These are phyloP conservation scores for Styphnolobium japonicum DNA, from an alignment of 306 rosid genomes.

Conservation along the genomic window DNA sequence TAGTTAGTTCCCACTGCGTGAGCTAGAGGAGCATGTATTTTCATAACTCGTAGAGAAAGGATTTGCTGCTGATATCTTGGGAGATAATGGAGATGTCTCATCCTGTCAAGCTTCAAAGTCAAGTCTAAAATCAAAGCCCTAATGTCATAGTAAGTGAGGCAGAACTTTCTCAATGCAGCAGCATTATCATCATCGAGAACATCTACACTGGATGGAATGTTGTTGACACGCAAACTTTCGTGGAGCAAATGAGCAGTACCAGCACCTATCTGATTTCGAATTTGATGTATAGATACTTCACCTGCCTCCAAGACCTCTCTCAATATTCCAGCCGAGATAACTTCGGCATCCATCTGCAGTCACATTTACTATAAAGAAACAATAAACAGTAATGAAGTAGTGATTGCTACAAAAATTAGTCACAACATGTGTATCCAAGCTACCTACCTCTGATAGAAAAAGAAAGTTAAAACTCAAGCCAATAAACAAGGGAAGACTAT, in stretches of 20 bases:
- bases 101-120: slow-evolving; percentile 68
- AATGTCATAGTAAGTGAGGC: slow-evolving; percentile 73
- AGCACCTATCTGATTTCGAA: slow-evolving; percentile 56
- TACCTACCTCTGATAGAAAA: neutral
- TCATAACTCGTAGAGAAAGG: slow-evolving; percentile 68
- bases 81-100: slow-evolving; percentile 69
- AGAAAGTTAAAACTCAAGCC: neutral
- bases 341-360: slow-evolving; percentile 89
- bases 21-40: slow-evolving; percentile 83
- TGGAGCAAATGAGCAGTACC: slow-evolving; percentile 74
- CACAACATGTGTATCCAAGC: neutral
- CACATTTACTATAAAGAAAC: slow-evolving; percentile 38
- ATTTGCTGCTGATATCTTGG: slow-evolving; percentile 83
- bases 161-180: slow-evolving; percentile 73
- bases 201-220: slow-evolving; percentile 47
- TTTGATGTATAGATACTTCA: slow-evolving; percentile 41
- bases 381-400: slow-evolving; percentile 28
- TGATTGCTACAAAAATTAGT: neutral
- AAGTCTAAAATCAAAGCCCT: slow-evolving; percentile 80
- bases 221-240: slow-evolving; percentile 69
- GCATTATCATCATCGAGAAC: slow-evolving; percentile 67
- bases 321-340: slow-evolving; percentile 79
- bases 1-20: slow-evolving; percentile 74
- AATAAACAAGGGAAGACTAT: neutral
- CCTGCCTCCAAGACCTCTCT: slow-evolving; percentile 60